Evolutionary conservation across 1,139 yeast species (phyloP).

Genomic region (Yamadazyma siamensis): DNA sequence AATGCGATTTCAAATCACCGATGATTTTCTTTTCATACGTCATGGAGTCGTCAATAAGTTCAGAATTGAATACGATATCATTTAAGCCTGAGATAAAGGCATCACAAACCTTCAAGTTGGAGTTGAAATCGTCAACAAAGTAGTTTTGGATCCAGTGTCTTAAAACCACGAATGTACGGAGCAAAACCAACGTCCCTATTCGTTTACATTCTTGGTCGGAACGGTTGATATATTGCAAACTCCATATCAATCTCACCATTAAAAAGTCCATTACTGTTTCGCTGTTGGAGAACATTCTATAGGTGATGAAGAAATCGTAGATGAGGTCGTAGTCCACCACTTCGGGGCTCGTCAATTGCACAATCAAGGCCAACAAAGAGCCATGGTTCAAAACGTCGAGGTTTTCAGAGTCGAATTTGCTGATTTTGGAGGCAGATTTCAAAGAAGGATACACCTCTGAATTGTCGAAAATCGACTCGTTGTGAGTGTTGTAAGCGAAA

Average conservation of each 20-base stretch:
- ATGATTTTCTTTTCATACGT: constrained; percentile 40
- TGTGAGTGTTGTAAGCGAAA: constrained; percentile 33
- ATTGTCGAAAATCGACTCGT: constrained; percentile 43
- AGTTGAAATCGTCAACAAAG: constrained; percentile 65
- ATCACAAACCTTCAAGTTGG: constrained; percentile 44
- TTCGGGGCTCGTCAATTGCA: constrained; percentile 75
- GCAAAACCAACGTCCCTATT: constrained; percentile 65
- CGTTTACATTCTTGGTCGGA: constrained; percentile 31
- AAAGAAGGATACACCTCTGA: constrained; percentile 32
- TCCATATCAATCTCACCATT: constrained; percentile 70
- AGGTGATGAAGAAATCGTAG: constrained; percentile 84
- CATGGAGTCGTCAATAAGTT: constrained; percentile 21
- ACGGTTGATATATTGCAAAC: constrained; percentile 47
- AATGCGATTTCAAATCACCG: constrained; percentile 44
- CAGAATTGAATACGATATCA: constrained; percentile 33
- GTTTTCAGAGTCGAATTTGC: constrained; percentile 33
- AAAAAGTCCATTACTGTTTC: constrained; percentile 58
- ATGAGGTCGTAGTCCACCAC: constrained; percentile 73
- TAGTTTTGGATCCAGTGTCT: constrained; percentile 88
- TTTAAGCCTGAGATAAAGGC: constrained; percentile 50
- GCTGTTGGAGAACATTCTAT: constrained; percentile 64
- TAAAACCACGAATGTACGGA: constrained; percentile 81
- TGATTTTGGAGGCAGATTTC: constrained; percentile 20
- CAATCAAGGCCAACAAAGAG: constrained; percentile 54
- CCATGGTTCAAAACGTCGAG: constrained; percentile 39